Base-by-base conservation (phyloP, 257 asterid genomes). In the Solanum habrochaites region DNA sequence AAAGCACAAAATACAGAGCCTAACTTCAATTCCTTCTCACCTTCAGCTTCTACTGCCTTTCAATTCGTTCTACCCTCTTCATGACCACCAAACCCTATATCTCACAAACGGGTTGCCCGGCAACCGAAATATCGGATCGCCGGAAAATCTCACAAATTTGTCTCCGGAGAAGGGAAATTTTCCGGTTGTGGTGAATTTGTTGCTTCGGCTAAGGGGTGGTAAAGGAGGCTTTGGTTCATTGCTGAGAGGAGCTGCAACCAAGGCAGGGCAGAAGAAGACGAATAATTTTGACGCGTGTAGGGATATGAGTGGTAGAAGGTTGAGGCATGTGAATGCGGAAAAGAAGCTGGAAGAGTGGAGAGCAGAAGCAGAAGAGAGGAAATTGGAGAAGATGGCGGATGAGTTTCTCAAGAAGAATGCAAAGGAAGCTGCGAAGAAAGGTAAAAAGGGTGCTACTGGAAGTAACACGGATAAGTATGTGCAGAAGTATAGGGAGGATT, bases 281-380 rank as follows among this genome's bases (percentile, higher is more conserved):
- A 96, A 95, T 82, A 96, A 96, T 88, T 96, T 96, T 40, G 99
- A 97, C 66, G 99, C 99, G 18, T 97, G 99, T 86, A 89, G 99
- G 92, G 99, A 97, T 88, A 97, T 97, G 99, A 97, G 94, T 82
- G 99, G 99, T 77, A 91, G 99, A 88, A 95, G 99, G 93, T 85
- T 97, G 89, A 94, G 99, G 91, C 99, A 97, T 74, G 99, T 97
- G 89, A 97, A 95, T 85, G 98, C 99, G 73, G 99, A 97, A 95
- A 97, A 96, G 95, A 97, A 90, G 91, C 88, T 97, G 85, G 99
- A 97, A 71, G 99, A 97, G 90, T 96, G 99, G 99, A 92, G 88
- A 89, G 98, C 96, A 20, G 99, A 89, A 88, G 96, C 97, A 6
- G 98, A 89, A 85, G 99, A 97, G 88, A 91, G 99, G 94, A 94